These are phyloP conservation scores for Juncus effusus DNA, from an alignment of 176 grass and related monocot genomes.

Conservation along the genomic window DNA sequence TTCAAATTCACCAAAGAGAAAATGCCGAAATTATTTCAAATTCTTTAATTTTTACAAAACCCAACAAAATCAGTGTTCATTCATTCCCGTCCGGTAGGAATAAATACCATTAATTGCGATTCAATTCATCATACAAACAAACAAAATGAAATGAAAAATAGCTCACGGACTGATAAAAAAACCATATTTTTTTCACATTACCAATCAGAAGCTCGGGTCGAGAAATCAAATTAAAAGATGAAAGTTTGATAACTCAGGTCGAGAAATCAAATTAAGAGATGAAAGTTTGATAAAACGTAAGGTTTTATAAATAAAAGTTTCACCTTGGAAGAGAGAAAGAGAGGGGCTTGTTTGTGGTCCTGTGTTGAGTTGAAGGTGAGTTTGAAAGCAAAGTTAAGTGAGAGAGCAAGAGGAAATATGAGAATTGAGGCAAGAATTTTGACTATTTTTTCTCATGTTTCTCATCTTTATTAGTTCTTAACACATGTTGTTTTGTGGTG, in stretches of 20 bases:
- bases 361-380: background rate
- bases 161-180: slow-evolving; percentile 1
- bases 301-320: background rate
- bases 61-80: background rate
- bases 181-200: slow-evolving; percentile 1
- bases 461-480: slow-evolving; percentile 17
- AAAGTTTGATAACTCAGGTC: background rate
- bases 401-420: background rate
- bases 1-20: background rate
- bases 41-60: background rate
- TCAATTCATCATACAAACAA: background rate
- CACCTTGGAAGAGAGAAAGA: slow-evolving; percentile 17
- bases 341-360: background rate
- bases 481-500: background rate
- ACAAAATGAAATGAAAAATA: background rate
- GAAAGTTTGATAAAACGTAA: background rate
- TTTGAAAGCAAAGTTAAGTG: slow-evolving; percentile 1
- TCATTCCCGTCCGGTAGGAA: background rate
- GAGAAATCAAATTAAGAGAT: slow-evolving; percentile 11
- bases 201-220: background rate
- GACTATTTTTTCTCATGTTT: slow-evolving; percentile 14
- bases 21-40: background rate
- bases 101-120: background rate
- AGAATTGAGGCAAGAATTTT: slow-evolving; percentile 15
- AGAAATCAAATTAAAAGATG: no score